Percentiles rank a stretch among this genome's conserved stretches.
Conservation (phyloP, 208 protist species). For the Crithidia bombi region DNA sequence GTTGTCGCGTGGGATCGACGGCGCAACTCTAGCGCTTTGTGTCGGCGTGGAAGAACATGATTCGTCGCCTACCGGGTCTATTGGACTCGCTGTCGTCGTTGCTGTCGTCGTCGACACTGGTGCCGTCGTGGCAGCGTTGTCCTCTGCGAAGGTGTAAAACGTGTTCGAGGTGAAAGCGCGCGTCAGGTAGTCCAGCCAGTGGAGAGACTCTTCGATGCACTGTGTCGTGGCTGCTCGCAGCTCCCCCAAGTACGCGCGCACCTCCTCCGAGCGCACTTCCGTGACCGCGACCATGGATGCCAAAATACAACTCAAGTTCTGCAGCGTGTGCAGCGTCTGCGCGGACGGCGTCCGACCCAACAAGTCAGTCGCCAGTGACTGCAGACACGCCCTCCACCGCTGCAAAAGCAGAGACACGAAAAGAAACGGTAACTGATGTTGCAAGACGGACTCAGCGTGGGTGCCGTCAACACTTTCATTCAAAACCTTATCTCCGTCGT, state of each 20-base stretch:
- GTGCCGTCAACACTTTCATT: not conserved
- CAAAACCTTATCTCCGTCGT: not conserved
- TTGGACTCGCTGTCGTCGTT: not conserved
- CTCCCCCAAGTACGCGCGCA: slow-evolving; percentile 26
- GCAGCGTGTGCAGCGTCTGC: slow-evolving; percentile 16
- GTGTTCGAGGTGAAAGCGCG: slow-evolving; percentile 2
- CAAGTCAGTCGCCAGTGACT: not conserved
- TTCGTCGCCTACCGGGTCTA: not conserved
- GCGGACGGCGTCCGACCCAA: not conserved
- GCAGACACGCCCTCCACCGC: slow-evolving; percentile 26
- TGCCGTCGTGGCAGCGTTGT: not conserved
- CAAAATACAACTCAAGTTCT: slow-evolving; percentile 23
- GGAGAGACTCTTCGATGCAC: slow-evolving; percentile 22
- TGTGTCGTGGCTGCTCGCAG: not conserved
- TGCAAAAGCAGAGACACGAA: slow-evolving; percentile 22
- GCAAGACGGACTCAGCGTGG: not conserved
- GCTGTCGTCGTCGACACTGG: not conserved
- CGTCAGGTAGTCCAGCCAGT: slow-evolving; percentile 12
- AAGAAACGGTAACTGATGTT: slow-evolving; percentile 23
- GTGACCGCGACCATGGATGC: slow-evolving; percentile 16
- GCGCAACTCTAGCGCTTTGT: not conserved
- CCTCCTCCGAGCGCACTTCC: slow-evolving; percentile 18
- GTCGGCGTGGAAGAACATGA: not conserved
- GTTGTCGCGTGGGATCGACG: not conserved
- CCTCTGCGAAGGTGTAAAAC: not conserved